Percentiles rank a stretch among this genome's conserved stretches.
phyloP scores from a whole-genome alignment of 2,329 filamentous ascomycete species.

The Trichoderma semiorbis region DNA sequence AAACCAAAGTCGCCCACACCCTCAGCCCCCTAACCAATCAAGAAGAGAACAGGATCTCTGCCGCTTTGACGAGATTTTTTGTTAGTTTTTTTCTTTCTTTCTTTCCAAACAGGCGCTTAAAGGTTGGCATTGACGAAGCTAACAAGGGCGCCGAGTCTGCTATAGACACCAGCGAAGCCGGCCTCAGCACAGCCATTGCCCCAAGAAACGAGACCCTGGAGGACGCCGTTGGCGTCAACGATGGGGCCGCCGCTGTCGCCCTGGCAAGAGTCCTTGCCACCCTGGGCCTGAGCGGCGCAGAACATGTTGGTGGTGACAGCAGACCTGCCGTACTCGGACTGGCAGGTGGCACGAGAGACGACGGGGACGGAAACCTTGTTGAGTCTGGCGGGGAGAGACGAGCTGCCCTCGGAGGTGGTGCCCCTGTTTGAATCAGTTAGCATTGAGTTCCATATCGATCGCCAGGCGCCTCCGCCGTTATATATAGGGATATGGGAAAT shows the following conservation, averaged over 20 bases:
- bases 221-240: conserved; percentile 23
- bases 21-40: neutral
- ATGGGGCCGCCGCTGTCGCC: conserved; percentile 34
- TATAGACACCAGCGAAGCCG: conserved; percentile 29
- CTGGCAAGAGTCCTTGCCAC: conserved; percentile 33
- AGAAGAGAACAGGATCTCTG: neutral
- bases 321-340: conserved; percentile 22
- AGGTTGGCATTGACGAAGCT: conserved; percentile 25
- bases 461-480: too few species aligned
- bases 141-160: conserved; percentile 26
- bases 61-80: neutral
- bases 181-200: conserved; percentile 30
- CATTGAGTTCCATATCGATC: neutral
- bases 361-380: conserved; percentile 32
- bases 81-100: neutral
- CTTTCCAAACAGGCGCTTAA: neutral
- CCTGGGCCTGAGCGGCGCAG: conserved; percentile 29
- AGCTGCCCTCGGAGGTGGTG: conserved; percentile 20
- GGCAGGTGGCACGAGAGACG: conserved; percentile 28
- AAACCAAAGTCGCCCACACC: neutral
- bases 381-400: conserved; percentile 22
- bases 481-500: neutral
- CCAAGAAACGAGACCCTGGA: conserved; percentile 33
- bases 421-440: conserved; percentile 24
- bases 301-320: conserved; percentile 32